Conservation (phyloP, 208 protist genomes). For the Crithidia expoeki region DNA sequence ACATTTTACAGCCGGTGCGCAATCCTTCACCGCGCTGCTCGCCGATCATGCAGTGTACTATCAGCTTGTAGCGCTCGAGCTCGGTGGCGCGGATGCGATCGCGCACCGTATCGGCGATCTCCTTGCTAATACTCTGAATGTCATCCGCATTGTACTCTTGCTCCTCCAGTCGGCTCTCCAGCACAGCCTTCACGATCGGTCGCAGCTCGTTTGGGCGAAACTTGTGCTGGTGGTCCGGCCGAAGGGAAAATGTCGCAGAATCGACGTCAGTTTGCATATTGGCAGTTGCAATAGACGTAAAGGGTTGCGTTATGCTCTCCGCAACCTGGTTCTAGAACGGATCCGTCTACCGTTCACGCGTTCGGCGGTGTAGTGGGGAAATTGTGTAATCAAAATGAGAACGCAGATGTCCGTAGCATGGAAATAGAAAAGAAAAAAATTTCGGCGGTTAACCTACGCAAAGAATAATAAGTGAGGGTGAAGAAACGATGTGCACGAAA, state of each 20-base stretch:
- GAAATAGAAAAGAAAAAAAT: too few species aligned
- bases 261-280: constrained; percentile 73
- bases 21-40: constrained; percentile 93
- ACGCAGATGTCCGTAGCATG: too few species aligned
- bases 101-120: constrained; percentile 91
- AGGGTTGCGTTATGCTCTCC: too few species aligned
- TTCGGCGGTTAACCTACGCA: too few species aligned
- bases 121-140: constrained; percentile 91
- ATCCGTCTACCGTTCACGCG: too few species aligned
- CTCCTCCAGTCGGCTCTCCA: constrained; percentile 81
- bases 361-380: too few species aligned
- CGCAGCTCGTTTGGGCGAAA: constrained; percentile 87
- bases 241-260: constrained; percentile 83
- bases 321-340: too few species aligned
- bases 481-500: too few species aligned
- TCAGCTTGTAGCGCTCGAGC: constrained; percentile 93
- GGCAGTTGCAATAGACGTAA: neutral
- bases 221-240: constrained; percentile 85
- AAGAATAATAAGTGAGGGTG: too few species aligned
- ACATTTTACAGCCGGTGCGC: constrained; percentile 93
- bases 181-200: constrained; percentile 73
- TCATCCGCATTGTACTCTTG: constrained; percentile 92
- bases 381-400: too few species aligned
- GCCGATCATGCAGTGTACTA: constrained; percentile 94
- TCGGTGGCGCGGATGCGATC: constrained; percentile 83